Base-by-base conservation (phyloP, 768 basidiomycete species). In the Sporobolomyces roseus region DNA sequence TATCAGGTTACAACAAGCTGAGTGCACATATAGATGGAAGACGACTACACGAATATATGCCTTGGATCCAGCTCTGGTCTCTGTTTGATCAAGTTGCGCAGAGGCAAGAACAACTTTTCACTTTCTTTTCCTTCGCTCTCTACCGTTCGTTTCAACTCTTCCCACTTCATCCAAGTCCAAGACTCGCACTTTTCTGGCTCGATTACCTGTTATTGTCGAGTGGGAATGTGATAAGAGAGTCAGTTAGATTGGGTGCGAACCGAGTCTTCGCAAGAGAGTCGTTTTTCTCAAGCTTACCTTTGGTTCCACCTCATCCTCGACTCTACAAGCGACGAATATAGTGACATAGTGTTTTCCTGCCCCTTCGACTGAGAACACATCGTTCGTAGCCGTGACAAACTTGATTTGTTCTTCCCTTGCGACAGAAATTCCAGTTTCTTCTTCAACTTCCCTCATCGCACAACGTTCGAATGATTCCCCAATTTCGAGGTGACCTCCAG, bases 291-390 rank as follows among this genome's bases (percentile, higher is more conserved):
- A n/a, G 43, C 56, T n/a, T 45, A 72, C 70, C 46, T 46, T 23
- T 0, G 70, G 70, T 17, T 58, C 14, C 2, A 45, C 46, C 13
- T 49, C 52, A 4, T 62, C 30, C 8, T 33, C 23, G 2, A 72
- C 32, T 10, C 13, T 38, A 19, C 51, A 48, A 0, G 8, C 54
- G 8, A 68, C 27, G 25, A 74, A 74, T 1, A 74, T 29, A 1
- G 73, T 74, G 35, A 74, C 45, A 52, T 74, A 74, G 43, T 74
- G 73, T 64, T 74, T 74, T 0, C 38, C 43, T 2, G 58, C 66
- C 9, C 38, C 38, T 9, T 17, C 38, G 17, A 9, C 17, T 9
- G 45, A 35, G 19, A 74, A 65, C 12, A 71, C 43, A 51, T 62
- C 58, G 46, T 71, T 74, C 8, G 66, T 68, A 17, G 63, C 61